A percentile compares a stretch with the other conserved stretches of the same genome.
Conservation (phyloP, 495 filamentous ascomycete species). For the Penicillium herquei region DNA sequence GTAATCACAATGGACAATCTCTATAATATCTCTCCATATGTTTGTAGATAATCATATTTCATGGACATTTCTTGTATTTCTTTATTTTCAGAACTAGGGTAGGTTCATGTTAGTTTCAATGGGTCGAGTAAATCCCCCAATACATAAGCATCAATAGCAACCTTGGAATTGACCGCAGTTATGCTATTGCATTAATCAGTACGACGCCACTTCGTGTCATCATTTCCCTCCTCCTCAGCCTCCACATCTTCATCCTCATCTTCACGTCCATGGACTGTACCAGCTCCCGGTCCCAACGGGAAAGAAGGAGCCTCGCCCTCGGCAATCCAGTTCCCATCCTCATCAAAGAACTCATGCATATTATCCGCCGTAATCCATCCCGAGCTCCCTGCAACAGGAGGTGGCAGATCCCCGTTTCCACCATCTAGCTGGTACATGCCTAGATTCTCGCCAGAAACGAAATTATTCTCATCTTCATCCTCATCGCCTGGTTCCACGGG, state of each 20-base stretch:
- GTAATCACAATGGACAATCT: slow-evolving; percentile 18
- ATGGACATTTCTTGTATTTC: too few relatives aligned
- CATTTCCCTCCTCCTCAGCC: slow-evolving; percentile 27
- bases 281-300: slow-evolving; percentile 55
- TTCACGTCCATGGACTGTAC: slow-evolving; percentile 52
- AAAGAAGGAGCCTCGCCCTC: slow-evolving; percentile 37
- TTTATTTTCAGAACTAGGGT: too few relatives aligned
- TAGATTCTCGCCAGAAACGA: slow-evolving; percentile 16
- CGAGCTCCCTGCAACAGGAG: slow-evolving; percentile 76
- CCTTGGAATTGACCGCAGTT: too few relatives aligned
- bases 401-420: slow-evolving; percentile 59
- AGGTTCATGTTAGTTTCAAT: too few relatives aligned
- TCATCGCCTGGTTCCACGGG: slow-evolving; percentile 46
- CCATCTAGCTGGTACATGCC: slow-evolving; percentile 14
- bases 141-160: too few relatives aligned
- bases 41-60: too few relatives aligned
- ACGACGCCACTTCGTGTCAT: slow-evolving; percentile 61
- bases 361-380: slow-evolving; percentile 99
- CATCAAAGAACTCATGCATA: slow-evolving; percentile 74
- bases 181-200: slow-evolving; percentile 42
- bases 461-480: slow-evolving; percentile 47
- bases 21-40: too few relatives aligned
- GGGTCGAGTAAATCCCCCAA: too few relatives aligned
- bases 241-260: slow-evolving; percentile 34
- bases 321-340: slow-evolving; percentile 59